Base-by-base conservation (phyloP, 805 yeast genomes). In the Blastobotrys parvus region DNA sequence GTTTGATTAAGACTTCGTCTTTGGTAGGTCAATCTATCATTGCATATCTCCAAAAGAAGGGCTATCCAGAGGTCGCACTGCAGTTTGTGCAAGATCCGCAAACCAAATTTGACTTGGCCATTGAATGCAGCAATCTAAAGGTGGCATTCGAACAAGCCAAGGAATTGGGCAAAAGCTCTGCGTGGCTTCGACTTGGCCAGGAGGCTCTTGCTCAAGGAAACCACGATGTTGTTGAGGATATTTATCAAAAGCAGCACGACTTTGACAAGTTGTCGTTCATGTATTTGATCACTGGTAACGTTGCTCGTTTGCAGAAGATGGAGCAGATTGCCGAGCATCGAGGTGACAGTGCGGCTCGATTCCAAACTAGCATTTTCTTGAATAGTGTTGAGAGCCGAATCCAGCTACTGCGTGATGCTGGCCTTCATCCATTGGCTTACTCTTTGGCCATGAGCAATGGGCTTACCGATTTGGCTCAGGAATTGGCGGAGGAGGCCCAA, bases 51-150 rank as follows among this genome's bases (percentile, higher is more conserved):
- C 95, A 92, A 63, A 82, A 89, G 69, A 78, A 86, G 59, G 99
- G 98, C 2, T 90, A 82, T 61, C 97, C 98, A 21, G 99, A 92
- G 65, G 80, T 92, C 63, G 98, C 99, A 2, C 72, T 92, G 49
- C 97, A 90, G 64, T 94, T 92, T 59, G 98, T 92, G 42, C 83
- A 88, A 65, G 98, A 92, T 61, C 82, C 97, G 4, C 95, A 89
- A 62, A 86, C 97, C 34, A 78, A 95, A 64, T 90, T 92, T 57
- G 98, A 92, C 55, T 73, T 92, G 55, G 97, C 98, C 19, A 71
- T 92, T 49, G 97, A 92, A 67, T 85, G 95, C 60, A 90, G 95
- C 53, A 85, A 90, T 61, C 71, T 92, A 52, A 74, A 72, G 11
- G 83, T 83, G 50, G 99, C 97, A n/a, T 68, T 84, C 38, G 80